A percentile compares a stretch with the other conserved stretches of the same genome.
Conservation (phyloP, 2,329 filamentous ascomycete species). For the Venturia oleaginea region DNA sequence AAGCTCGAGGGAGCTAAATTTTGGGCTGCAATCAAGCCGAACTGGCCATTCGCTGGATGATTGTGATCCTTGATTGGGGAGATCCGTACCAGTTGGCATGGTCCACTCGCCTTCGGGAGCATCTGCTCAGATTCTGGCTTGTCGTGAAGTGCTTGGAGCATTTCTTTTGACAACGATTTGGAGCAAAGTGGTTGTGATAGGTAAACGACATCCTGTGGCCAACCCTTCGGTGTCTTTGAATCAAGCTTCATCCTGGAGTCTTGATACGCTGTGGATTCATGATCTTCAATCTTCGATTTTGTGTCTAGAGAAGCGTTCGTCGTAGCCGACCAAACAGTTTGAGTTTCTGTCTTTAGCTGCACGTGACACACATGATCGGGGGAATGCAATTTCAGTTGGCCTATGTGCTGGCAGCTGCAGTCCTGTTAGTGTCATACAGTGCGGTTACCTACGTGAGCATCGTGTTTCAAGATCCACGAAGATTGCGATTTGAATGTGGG, state of each 20-base stretch:
- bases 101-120: slow-evolving; percentile 20
- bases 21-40: slow-evolving; percentile 39
- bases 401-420: no score
- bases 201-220: slow-evolving; percentile 24
- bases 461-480: no score
- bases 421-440: no score
- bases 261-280: background rate
- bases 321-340: background rate
- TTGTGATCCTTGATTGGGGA: slow-evolving; percentile 29
- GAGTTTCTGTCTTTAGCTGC: background rate
- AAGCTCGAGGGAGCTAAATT: slow-evolving; percentile 37
- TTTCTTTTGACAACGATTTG: slow-evolving; percentile 18
- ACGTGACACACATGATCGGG: background rate
- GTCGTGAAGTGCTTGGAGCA: slow-evolving; percentile 21
- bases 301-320: background rate
- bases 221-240: slow-evolving; percentile 20
- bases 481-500: no score
- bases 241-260: background rate
- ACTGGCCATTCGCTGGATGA: slow-evolving; percentile 41
- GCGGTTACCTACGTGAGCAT: no score
- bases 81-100: slow-evolving; percentile 34
- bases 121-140: slow-evolving; percentile 13
- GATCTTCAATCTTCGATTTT: background rate
- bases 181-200: slow-evolving; percentile 25
- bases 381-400: no score